These are phyloP conservation scores for Condylostoma magnum DNA, from an alignment of 169 alveolate species.

Conservation along the genomic window DNA sequence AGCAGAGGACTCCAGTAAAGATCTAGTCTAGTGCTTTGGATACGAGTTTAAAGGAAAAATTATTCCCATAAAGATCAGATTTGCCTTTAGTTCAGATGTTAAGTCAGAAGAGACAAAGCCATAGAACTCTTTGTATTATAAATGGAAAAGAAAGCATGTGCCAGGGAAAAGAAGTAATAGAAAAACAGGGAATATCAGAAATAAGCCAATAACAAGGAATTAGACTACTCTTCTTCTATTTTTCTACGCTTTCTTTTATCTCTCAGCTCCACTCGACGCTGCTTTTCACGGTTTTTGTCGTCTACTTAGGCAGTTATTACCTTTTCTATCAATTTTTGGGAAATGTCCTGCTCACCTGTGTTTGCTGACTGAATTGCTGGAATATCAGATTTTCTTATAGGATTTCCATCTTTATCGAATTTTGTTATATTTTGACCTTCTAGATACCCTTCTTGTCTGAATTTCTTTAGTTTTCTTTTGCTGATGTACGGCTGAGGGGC, in stretches of 20 bases:
- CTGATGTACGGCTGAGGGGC: not conserved
- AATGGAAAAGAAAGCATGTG: constrained; percentile 22
- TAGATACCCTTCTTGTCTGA: not conserved
- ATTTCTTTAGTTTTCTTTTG: constrained; percentile 4
- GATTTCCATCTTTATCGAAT: constrained; percentile 16
- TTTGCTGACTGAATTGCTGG: not conserved
- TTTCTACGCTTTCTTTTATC: not conserved
- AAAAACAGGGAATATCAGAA: not conserved
- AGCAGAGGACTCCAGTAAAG: not conserved
- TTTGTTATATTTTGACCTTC: constrained; percentile 11
- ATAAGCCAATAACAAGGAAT: constrained; percentile 18
- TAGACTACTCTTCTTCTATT: not conserved
- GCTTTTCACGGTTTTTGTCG: not conserved
- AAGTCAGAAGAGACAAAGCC: constrained; percentile 2
- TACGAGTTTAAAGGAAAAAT: not conserved
- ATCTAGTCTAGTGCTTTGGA: not conserved
- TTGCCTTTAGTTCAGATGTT: constrained; percentile 1
- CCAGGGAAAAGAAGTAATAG: no score
- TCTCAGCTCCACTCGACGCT: not conserved
- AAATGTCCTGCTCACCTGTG: not conserved
- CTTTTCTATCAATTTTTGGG: not conserved
- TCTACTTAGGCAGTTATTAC: not conserved
- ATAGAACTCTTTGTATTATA: constrained; percentile 12
- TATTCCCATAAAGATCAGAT: constrained; percentile 13
- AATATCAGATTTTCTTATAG: constrained; percentile 23